A percentile compares a stretch with the other conserved stretches of the same genome.
These are phyloP conservation scores for Debaryomyces sp. DNA, from an alignment of 1,139 yeast species.

Conservation along the genomic window DNA sequence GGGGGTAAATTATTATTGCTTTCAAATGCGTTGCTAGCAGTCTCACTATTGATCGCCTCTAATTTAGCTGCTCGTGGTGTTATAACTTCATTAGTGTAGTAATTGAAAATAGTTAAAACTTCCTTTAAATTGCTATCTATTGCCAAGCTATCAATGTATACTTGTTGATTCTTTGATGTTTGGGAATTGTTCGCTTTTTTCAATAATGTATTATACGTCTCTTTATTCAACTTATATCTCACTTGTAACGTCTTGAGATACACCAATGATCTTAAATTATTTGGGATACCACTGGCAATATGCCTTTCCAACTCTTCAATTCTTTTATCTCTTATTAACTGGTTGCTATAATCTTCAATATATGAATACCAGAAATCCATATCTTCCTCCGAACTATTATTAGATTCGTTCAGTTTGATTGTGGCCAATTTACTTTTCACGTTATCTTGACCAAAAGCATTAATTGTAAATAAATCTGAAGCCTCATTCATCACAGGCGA, in stretches of 20 bases:
- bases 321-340: constrained; percentile 20
- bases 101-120: constrained; percentile 35
- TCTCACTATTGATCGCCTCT: constrained; percentile 17
- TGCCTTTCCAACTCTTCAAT: constrained; percentile 28
- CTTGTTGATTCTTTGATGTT: constrained; percentile 18
- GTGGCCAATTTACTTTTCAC: constrained; percentile 10
- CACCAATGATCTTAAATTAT: constrained; percentile 28
- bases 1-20: constrained; percentile 20
- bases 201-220: constrained; percentile 33
- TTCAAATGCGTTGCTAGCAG: constrained; percentile 13
- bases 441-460: constrained; percentile 11
- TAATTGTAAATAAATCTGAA: constrained; percentile 31
- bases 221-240: constrained; percentile 32
- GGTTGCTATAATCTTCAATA: constrained; percentile 25
- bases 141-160: constrained; percentile 23
- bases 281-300: constrained; percentile 38
- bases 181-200: constrained; percentile 27
- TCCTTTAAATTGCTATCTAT: constrained; percentile 26
- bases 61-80: constrained; percentile 12
- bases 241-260: constrained; percentile 40
- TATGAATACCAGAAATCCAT: constrained; percentile 28
- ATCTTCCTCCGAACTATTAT: constrained; percentile 10
- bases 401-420: constrained; percentile 4
- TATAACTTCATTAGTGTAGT: constrained; percentile 32
- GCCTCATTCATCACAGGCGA: constrained; percentile 40